Evolutionary conservation across 2,329 filamentous ascomycete species (phyloP), one percentile per base, ranked within the genome.

Genomic region (Paraconiothyrium sp.): DNA sequence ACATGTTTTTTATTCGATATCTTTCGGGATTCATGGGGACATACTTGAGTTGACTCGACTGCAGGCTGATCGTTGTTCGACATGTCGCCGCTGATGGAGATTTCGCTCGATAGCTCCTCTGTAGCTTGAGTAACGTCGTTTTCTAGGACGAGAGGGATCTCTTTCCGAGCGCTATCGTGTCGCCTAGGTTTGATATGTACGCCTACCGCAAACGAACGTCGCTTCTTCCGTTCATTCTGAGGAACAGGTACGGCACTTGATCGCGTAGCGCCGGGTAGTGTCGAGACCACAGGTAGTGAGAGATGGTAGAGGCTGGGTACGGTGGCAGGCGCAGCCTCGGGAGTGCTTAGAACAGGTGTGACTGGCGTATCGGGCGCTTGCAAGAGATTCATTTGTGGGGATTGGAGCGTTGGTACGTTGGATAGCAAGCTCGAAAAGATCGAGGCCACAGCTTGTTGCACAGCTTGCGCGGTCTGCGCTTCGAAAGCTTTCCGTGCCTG

Each of bases 281-380:
- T 58, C 11, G 59, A n/a, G 43, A 58, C 30, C 13, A 57, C 57
- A 4, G 65, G 62, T 11, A 71, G 62, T n/a, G 71, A 68, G 10
- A 71, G 70, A 43, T 69, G 72, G 32, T 66, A 72, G 69, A 72
- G 73, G 47, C 70, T 73, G 2, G 74, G 70, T 39, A 74, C 71
- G 13, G 66, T 71, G 11, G 70, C 69, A 35, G 74, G 70, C 30
- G 63, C 63, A 22, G 72, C 54, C 9, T 59, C 65, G 30, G 67
- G 65, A 27, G 10, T 43, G 16, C 54, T 51, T 6, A 59, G 50
- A 16, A 44, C 32, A 3, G 66, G 62, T 27, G 54, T 67, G 9
- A 61, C 44, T 22, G 63, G 59, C 5, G 48, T 14, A 16, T 61
- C 41, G 27, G 63, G 59, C 4, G 43, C 11, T 20, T 61, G 43